Evolutionary conservation across 805 yeast genomes (phyloP), one percentile per base, ranked within the genome.

Genomic region (Pichia occidentalis): DNA sequence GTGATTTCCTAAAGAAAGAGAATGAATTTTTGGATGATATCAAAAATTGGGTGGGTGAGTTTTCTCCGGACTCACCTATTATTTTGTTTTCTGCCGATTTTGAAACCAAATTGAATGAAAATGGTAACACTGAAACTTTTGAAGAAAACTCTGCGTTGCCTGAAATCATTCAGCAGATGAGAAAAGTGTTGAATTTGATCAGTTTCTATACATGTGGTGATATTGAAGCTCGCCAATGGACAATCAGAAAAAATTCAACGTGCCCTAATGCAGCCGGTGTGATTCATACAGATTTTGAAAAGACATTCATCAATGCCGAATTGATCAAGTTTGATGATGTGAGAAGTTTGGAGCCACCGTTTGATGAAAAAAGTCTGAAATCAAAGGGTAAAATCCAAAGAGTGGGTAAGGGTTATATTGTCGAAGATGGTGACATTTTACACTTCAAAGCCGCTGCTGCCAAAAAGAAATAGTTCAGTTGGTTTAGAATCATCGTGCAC

Each of bases 181-280:
- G 97, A 70, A 68, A 75, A 49, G 80, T 85, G 45, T 71, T 88
- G 44, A 82, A 83, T 49, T 77, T 92, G 61, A 87, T 88, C 49
- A 86, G 96, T 37, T 92, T 81, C 71, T 92, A 86, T 75, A 92
- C 98, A 24, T 81, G 92, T 59, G 98, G 98, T 51, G 83, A 95
- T 29, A 85, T 85, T 46, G 98, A 92, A 68, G 95, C 88, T 35
- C 82, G 97, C 63, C 97, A 94, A 65, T 92, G 98, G 98, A 92
- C 98, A 24, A 78, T 92, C 47, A 78, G 97, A 65, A 69, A 71
- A 51, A 94, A 94, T 52, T 83, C 90, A 32, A 80, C 85, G 52
- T 97, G 97, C 37, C 98, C 98, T n/a, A 87, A 84, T 57, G 97
- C 98, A 31, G 98, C 98, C 17, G 97, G 97, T 60, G 95, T 92